phyloP scores from a whole-genome alignment of 805 yeast genomes.

The Candida peoriensis region DNA sequence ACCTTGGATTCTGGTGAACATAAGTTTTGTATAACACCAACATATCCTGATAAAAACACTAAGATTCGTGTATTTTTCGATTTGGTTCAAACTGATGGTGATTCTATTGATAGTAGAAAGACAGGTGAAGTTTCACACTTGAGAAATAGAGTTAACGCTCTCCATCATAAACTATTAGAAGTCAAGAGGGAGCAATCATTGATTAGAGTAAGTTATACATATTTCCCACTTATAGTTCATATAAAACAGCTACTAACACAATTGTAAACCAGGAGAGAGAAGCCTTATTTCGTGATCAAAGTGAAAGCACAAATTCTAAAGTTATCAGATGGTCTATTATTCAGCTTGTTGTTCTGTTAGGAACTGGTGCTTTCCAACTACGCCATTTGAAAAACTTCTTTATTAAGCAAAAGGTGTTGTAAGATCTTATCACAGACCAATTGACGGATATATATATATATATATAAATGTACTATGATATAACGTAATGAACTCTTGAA shows the following conservation, averaged over 20 bases:
- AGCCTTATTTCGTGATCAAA: constrained; percentile 67
- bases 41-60: constrained; percentile 35
- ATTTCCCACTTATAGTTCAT: background rate
- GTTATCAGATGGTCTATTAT: constrained; percentile 71
- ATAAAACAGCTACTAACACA: constrained; percentile 3
- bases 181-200: constrained; percentile 61
- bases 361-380: constrained; percentile 73
- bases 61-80: constrained; percentile 70
- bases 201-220: constrained; percentile 36
- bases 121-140: constrained; percentile 49
- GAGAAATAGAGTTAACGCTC: constrained; percentile 48
- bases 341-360: constrained; percentile 62
- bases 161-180: constrained; percentile 52
- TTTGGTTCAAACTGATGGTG: constrained; percentile 62
- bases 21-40: constrained; percentile 67
- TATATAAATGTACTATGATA: too few relatives aligned
- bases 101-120: constrained; percentile 56
- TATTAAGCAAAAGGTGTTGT: constrained; percentile 62
- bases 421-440: too few relatives aligned
- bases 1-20: constrained; percentile 85
- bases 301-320: constrained; percentile 69
- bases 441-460: too few relatives aligned
- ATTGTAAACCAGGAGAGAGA: constrained; percentile 58
- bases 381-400: constrained; percentile 75
- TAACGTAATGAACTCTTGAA: too few relatives aligned